A percentile compares a stretch with the other conserved stretches of the same genome.
These are phyloP conservation scores for Rhododendron griersonianum DNA, from an alignment of 148 eudicot genomes.

Conservation along the genomic window DNA sequence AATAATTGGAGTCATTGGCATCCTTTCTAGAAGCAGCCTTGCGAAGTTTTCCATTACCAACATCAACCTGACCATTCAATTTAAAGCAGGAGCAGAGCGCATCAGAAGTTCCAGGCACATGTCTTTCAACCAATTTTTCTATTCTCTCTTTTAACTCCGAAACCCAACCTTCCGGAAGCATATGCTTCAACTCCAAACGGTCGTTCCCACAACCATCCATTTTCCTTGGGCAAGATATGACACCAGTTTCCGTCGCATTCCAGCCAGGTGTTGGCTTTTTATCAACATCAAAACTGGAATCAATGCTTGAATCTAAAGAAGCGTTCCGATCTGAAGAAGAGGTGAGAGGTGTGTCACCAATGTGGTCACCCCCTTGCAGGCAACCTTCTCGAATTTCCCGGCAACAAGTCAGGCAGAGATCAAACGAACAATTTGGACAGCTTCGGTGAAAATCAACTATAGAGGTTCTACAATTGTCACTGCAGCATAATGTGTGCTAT, in stretches of 20 bases:
- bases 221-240: constrained; percentile 24
- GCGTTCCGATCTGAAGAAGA: too few species aligned
- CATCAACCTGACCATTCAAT: not conserved
- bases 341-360: not conserved
- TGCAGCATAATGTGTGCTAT: constrained; percentile 12
- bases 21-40: constrained; percentile 20
- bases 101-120: not conserved
- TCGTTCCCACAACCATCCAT: constrained; percentile 28
- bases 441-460: constrained; percentile 41
- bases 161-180: constrained; percentile 19
- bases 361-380: constrained; percentile 7
- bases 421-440: constrained; percentile 32
- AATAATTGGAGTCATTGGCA: constrained; percentile 17
- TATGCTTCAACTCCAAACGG: constrained; percentile 19
- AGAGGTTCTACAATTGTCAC: constrained; percentile 35
- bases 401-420: constrained; percentile 41
- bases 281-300: too few species aligned
- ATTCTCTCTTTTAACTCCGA: constrained; percentile 15
- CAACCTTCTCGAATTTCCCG: constrained; percentile 23
- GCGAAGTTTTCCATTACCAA: constrained; percentile 6
- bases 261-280: constrained; percentile 10
- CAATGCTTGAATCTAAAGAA: too few species aligned
- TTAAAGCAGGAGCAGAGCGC: constrained; percentile 15
- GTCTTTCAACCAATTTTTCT: constrained; percentile 8
- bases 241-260: constrained; percentile 27